Base-by-base conservation (phyloP, 2,329 filamentous ascomycete species). In the Microcyclospora tardicrescens region DNA sequence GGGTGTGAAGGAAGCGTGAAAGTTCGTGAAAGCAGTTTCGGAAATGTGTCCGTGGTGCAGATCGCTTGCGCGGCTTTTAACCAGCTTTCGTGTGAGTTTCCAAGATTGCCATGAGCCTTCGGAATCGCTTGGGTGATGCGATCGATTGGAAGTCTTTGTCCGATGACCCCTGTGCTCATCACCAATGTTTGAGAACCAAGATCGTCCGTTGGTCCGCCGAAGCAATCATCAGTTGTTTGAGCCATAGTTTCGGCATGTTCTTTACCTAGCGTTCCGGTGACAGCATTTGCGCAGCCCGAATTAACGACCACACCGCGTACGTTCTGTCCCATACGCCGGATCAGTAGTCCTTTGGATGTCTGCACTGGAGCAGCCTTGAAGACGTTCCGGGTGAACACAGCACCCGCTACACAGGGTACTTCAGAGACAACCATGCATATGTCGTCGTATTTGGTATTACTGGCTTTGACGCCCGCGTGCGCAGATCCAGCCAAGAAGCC, bases 111-210 rank as follows among this genome's bases (percentile, higher is more conserved):
- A 56, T 84, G 75, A 5, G 84, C 86, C 8, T 74, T 71, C 2
- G 89, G 85, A 39, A 98, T 84, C 42, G 82, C 81, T 56, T 75
- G 68, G 35, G 89, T 65, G 56, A 98, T 98, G 63, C 93, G 95
- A 48, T 82, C 69, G 53, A 96, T 93, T 9, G 91, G 91, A 16
- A 98, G 72, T 45, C 84, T 78, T 63, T 96, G 89, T 8, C 91
- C 91, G 57, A 98, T 98, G 33, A 98, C 91, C 39, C 91, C 91
- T 2, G 91, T 98, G 60, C 86, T 95, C 91, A 98, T 96, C 44
- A 96, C 89, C 35, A 98, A 70, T n/a, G 84, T 91, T 48, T 69
- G 71, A 29, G 72, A 66, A 33, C 63, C 59, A 10, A 63, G 63
- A 48, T 66, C 65, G 33, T 58, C 57, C 3, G 36, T 61, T 59